These are phyloP conservation scores for Diplogelasinospora grovesii DNA, from an alignment of 495 filamentous ascomycete species.

Conservation along the genomic window DNA sequence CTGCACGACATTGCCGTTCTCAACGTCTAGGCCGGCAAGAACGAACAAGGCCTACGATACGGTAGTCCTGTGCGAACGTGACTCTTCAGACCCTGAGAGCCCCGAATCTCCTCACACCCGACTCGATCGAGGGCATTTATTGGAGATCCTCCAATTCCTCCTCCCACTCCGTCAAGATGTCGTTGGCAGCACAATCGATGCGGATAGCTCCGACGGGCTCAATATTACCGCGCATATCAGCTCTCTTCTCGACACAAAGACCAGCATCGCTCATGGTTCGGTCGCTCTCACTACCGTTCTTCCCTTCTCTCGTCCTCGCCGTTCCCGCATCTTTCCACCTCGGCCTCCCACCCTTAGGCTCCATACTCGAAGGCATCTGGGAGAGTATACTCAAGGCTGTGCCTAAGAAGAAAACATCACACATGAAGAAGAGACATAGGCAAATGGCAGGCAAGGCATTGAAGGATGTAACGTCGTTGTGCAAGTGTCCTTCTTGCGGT, in stretches of 20 bases:
- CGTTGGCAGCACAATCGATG: slow-evolving; percentile 37
- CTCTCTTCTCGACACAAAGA: slow-evolving; percentile 33
- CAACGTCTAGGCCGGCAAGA: too few relatives aligned
- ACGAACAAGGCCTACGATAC: background rate
- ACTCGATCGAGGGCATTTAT: too few relatives aligned
- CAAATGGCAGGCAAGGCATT: slow-evolving; percentile 91
- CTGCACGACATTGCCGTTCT: slow-evolving; percentile 2
- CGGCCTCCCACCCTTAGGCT: slow-evolving; percentile 43
- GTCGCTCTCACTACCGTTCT: slow-evolving; percentile 33
- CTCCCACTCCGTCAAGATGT: slow-evolving; percentile 17
- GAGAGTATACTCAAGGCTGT: slow-evolving; percentile 87
- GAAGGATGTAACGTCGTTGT: slow-evolving; percentile 79
- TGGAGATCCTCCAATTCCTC: background rate
- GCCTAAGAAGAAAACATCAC: slow-evolving; percentile 97
- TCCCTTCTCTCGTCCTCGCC: slow-evolving; percentile 44
- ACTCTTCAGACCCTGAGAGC: background rate
- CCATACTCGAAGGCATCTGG: slow-evolving; percentile 71
- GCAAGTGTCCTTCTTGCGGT: slow-evolving; percentile 83
- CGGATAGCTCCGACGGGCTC: slow-evolving; percentile 21
- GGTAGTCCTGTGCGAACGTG: background rate
- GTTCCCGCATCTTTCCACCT: slow-evolving; percentile 51
- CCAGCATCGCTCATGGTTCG: slow-evolving; percentile 32
- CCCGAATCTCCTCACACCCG: too few relatives aligned
- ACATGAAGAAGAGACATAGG: slow-evolving; percentile 89
- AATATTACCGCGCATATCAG: slow-evolving; percentile 28